These are phyloP conservation scores for Hericium alpestre DNA, from an alignment of 768 basidiomycete species.

Conservation along the genomic window DNA sequence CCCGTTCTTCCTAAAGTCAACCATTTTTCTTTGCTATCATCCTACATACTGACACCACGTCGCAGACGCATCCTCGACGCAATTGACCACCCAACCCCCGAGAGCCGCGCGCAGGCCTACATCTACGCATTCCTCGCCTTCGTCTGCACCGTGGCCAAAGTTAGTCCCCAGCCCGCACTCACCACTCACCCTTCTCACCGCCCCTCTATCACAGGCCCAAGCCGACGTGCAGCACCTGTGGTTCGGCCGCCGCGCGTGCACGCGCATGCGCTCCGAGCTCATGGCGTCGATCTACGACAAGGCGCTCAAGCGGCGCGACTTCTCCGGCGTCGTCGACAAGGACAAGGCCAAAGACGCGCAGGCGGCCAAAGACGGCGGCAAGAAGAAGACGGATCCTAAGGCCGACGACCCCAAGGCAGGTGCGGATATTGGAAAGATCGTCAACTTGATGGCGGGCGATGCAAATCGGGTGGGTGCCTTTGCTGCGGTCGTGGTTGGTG, in stretches of 20 bases:
- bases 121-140: conserved; percentile 74
- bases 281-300: conserved; percentile 88
- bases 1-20: conserved; percentile 71
- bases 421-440: conserved; percentile 83
- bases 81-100: conserved; percentile 39
- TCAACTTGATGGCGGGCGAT: conserved; percentile 81
- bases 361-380: neutral
- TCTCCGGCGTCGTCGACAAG: conserved; percentile 62
- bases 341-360: conserved; percentile 20
- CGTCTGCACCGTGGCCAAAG: conserved; percentile 47
- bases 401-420: conserved; percentile 53
- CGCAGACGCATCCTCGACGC: conserved; percentile 46
- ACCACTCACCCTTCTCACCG: neutral
- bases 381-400: conserved; percentile 16
- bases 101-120: conserved; percentile 52
- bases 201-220: conserved; percentile 17
- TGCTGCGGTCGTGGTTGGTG: neutral
- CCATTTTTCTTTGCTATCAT: neutral
- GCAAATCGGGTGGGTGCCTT: conserved; percentile 33
- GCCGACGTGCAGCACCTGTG: conserved; percentile 70
- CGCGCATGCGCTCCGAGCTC: conserved; percentile 65
- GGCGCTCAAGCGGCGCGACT: conserved; percentile 72
- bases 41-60: neutral
- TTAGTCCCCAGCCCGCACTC: conserved; percentile 8
- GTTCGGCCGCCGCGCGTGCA: conserved; percentile 67